phyloP scores from a whole-genome alignment of 257 asterid genomes.

The Rubia yunnanensis region DNA sequence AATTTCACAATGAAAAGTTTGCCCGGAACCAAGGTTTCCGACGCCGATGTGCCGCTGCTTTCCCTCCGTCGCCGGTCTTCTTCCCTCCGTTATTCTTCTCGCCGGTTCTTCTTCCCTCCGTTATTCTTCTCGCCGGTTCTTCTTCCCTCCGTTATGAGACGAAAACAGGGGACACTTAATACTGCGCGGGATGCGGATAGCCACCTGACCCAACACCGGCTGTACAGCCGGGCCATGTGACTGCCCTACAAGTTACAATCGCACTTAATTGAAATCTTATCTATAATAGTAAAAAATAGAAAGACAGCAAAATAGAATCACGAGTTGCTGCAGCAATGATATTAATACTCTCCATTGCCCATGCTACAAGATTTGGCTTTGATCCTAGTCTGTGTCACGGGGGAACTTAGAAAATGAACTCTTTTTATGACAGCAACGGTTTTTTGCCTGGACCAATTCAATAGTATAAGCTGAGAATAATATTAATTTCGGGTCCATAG shows the following conservation, averaged over 20 bases:
- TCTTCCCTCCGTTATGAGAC: too few relatives aligned
- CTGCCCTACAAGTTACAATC: not conserved
- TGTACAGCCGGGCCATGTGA: not conserved
- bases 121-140: too few relatives aligned
- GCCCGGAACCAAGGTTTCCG: too few relatives aligned
- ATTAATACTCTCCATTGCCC: not conserved
- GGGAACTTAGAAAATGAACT: not conserved
- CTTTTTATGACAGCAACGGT: not conserved
- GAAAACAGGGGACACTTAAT: too few relatives aligned
- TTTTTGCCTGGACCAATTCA: not conserved
- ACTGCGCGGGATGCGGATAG: too few relatives aligned
- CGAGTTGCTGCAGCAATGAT: not conserved
- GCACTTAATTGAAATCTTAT: not conserved
- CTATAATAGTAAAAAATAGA: not conserved
- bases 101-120: too few relatives aligned
- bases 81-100: too few relatives aligned
- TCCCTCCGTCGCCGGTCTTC: too few relatives aligned
- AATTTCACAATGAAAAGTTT: too few relatives aligned
- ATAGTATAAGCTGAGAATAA: not conserved
- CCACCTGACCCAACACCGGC: too few relatives aligned
- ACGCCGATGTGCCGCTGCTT: too few relatives aligned
- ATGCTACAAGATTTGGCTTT: not conserved
- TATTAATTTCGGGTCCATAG: not conserved
- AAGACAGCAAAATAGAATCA: not conserved
- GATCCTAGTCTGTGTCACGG: not conserved